Evolutionary conservation across 169 alveolate species (phyloP).

Genomic region (Neospora caninum): DNA sequence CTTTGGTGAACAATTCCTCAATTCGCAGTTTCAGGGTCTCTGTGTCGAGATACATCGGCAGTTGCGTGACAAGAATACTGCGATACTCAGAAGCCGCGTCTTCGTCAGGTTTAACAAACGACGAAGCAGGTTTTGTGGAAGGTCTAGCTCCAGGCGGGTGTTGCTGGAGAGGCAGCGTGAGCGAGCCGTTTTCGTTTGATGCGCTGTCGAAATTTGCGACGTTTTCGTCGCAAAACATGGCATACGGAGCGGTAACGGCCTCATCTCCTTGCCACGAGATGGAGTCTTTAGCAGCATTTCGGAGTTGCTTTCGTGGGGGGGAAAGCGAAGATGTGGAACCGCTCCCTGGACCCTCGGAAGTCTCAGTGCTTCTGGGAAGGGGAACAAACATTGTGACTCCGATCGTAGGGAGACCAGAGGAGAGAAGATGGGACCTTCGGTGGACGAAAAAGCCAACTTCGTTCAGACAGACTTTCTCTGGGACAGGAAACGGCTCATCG

Average conservation of each 20-base stretch:
- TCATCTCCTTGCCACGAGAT: not conserved
- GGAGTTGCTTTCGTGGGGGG: not conserved
- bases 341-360: not conserved
- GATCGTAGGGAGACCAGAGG: too few species aligned
- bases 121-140: not conserved
- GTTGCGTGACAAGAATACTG: not conserved
- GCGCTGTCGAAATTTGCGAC: not conserved
- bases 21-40: conserved; percentile 29
- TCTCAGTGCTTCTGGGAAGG: not conserved
- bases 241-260: not conserved
- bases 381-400: not conserved
- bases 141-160: not conserved
- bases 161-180: not conserved
- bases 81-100: not conserved
- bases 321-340: not conserved
- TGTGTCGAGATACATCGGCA: not conserved
- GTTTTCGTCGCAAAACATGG: not conserved
- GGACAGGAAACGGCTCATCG: too few species aligned
- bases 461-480: too few species aligned
- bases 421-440: too few species aligned
- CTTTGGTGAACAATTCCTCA: conserved; percentile 33
- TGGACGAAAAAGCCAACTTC: too few species aligned
- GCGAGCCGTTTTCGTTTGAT: not conserved
- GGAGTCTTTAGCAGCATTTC: not conserved
- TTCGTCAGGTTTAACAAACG: not conserved